Conservation (phyloP, 306 rosid species). For the Cucurbita ficifolia region DNA sequence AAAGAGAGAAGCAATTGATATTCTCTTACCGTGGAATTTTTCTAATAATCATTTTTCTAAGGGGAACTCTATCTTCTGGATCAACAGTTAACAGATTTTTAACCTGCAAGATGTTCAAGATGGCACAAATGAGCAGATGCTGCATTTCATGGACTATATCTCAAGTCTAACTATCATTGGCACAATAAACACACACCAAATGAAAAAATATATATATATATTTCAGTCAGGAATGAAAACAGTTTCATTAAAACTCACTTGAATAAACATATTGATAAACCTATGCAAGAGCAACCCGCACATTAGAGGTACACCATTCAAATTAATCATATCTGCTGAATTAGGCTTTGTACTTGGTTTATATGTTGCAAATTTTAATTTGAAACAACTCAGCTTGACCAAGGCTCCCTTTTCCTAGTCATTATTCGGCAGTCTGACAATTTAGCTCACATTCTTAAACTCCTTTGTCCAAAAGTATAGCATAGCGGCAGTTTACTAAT, state of each 20-base stretch:
- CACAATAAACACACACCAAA: not conserved
- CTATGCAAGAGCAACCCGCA: not conserved
- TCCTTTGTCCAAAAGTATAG: not conserved
- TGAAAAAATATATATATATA: not conserved
- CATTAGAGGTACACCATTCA: not conserved
- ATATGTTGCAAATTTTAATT: not conserved
- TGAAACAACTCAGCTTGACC: not conserved
- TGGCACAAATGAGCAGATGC: not conserved
- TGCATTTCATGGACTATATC: not conserved
- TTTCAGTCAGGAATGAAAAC: not conserved
- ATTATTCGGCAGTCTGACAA: not conserved
- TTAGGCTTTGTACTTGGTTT: not conserved
- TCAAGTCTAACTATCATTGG: not conserved
- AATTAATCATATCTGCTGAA: not conserved
- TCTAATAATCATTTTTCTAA: slow-evolving; percentile 70
- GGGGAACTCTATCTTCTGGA: slow-evolving; percentile 47
- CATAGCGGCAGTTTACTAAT: not conserved
- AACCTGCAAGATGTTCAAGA: slow-evolving; percentile 40
- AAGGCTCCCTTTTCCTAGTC: not conserved
- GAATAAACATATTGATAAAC: not conserved
- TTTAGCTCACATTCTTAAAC: not conserved
- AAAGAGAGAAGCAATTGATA: slow-evolving; percentile 2
- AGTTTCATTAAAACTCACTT: not conserved
- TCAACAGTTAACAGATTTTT: slow-evolving; percentile 82
- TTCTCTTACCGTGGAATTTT: slow-evolving; percentile 74